These are phyloP conservation scores for Neonectria ditissima DNA, from an alignment of 2,329 filamentous ascomycete genomes.

Conservation along the genomic window DNA sequence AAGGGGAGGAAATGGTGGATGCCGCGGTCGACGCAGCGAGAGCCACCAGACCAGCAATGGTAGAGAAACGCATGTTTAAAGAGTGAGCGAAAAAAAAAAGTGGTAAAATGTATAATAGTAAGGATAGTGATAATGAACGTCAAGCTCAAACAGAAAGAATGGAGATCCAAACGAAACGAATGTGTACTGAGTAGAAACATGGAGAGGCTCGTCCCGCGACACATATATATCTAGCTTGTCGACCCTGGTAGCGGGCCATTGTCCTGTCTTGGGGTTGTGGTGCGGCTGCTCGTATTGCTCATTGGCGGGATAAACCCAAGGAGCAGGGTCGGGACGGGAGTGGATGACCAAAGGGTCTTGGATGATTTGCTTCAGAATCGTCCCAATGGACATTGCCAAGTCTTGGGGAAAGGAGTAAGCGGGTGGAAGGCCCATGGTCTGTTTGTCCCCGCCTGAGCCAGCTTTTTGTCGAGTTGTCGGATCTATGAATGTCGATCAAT, in stretches of 20 bases:
- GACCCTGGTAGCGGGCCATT: background rate
- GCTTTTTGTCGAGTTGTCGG: background rate
- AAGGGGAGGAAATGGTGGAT: slow-evolving; percentile 35
- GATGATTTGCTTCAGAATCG: background rate
- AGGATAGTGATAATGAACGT: background rate
- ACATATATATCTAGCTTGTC: background rate
- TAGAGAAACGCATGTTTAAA: slow-evolving; percentile 42
- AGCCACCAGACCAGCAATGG: slow-evolving; percentile 35
- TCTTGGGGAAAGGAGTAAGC: background rate
- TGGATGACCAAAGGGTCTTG: background rate
- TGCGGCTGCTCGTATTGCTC: background rate
- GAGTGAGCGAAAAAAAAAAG: slow-evolving; percentile 8
- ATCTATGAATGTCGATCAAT: background rate
- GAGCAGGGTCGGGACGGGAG: background rate
- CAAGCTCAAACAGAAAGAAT: background rate
- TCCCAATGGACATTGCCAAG: background rate
- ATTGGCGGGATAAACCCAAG: slow-evolving; percentile 17
- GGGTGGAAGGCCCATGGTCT: no score
- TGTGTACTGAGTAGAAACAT: slow-evolving; percentile 8
- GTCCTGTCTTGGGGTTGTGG: background rate
- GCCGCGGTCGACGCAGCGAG: slow-evolving; percentile 42
- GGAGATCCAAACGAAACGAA: slow-evolving; percentile 7
- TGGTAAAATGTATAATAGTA: background rate
- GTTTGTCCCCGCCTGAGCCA: background rate
- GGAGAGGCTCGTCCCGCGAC: background rate